phyloP scores from a whole-genome alignment of 2,329 filamentous ascomycete genomes.

The Pyrenophora graminea region DNA sequence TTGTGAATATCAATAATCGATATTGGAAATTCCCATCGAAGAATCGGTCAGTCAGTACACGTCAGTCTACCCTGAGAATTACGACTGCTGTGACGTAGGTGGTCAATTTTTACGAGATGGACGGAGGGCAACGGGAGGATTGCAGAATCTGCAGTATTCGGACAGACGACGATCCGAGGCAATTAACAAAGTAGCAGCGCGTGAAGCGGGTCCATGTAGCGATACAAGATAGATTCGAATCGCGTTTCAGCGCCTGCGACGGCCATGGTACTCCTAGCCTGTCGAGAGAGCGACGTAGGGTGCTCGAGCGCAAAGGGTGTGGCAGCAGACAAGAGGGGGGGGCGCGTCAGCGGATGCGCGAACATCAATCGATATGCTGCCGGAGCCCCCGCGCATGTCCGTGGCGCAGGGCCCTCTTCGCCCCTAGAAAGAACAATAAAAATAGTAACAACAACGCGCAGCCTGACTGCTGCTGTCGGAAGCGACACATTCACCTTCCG shows the following conservation, averaged over 20 bases:
- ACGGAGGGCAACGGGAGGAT: too few relatives aligned
- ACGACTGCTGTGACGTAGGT: too few relatives aligned
- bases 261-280: not conserved
- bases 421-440: constrained; percentile 5
- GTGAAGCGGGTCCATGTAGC: not conserved
- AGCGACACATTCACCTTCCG: not conserved
- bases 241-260: not conserved
- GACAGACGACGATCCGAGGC: not conserved
- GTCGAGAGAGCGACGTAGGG: not conserved
- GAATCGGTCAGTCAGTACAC: too few relatives aligned
- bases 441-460: constrained; percentile 6
- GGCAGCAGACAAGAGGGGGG: not conserved
- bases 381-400: not conserved
- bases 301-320: not conserved
- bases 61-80: too few relatives aligned
- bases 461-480: constrained; percentile 1
- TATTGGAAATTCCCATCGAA: too few relatives aligned
- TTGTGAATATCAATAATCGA: too few relatives aligned
- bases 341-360: constrained; percentile 9
- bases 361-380: constrained; percentile 10
- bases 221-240: too few relatives aligned
- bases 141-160: too few relatives aligned
- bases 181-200: not conserved
- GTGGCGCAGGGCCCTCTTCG: not conserved
- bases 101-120: too few relatives aligned